phyloP scores from a whole-genome alignment of 257 asterid genomes.

The Capsicum rhomboideum region DNA sequence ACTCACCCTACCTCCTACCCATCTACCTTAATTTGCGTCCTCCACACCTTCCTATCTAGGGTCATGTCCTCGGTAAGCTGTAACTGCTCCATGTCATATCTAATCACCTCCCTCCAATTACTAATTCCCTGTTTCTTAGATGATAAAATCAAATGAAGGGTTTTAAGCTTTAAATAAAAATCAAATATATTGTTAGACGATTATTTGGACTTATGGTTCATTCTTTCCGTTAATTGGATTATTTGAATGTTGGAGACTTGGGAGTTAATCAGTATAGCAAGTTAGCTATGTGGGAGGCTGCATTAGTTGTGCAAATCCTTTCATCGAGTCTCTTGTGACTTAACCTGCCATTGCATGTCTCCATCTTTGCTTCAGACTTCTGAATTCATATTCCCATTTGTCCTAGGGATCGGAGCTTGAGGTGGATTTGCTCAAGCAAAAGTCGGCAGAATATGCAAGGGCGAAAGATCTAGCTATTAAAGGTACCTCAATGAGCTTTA shows the following conservation, averaged over 20 bases:
- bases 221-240: not conserved
- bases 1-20: no score
- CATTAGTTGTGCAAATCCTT: not conserved
- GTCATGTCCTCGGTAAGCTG: no score
- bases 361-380: not conserved
- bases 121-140: not conserved
- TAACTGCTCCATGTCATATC: no score
- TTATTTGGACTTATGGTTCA: not conserved
- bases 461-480: slow-evolving; percentile 66
- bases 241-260: not conserved
- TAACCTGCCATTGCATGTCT: not conserved
- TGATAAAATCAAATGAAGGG: not conserved
- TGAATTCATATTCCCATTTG: not conserved
- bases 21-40: no score
- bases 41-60: no score
- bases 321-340: not conserved
- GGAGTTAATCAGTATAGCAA: not conserved
- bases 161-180: not conserved
- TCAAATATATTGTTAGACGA: not conserved
- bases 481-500: slow-evolving; percentile 26
- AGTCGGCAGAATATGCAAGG: slow-evolving; percentile 58
- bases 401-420: slow-evolving; percentile 72
- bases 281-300: not conserved
- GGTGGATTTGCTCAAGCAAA: slow-evolving; percentile 53
- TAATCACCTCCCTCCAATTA: no score